Conservation (phyloP, 768 basidiomycete species). For the Gloeostereum incarnatum region DNA sequence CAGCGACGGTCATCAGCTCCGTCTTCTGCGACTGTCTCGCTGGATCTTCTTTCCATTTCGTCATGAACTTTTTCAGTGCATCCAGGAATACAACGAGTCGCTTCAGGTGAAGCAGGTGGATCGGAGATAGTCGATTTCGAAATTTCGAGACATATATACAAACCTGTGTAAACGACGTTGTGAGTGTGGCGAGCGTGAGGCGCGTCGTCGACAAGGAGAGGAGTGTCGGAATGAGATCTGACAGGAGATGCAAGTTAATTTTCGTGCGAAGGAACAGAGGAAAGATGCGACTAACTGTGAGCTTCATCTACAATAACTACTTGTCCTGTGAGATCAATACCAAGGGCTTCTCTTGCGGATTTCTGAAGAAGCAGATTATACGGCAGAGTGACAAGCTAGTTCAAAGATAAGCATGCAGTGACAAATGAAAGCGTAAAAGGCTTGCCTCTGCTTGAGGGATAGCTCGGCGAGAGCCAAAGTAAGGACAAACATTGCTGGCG, state of each 20-base stretch:
- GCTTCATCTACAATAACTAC: constrained; percentile 94
- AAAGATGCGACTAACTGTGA: constrained; percentile 62
- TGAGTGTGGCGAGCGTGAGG: constrained; percentile 48
- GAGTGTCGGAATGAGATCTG: constrained; percentile 85
- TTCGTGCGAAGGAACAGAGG: background rate
- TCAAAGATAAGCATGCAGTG: background rate
- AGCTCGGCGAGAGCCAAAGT: constrained; percentile 84
- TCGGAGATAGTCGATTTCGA: constrained; percentile 60
- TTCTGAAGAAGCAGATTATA: constrained; percentile 88
- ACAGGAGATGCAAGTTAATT: background rate
- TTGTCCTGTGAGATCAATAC: constrained; percentile 78
- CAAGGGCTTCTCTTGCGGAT: constrained; percentile 76
- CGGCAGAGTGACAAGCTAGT: constrained; percentile 80
- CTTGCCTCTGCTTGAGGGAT: constrained; percentile 86
- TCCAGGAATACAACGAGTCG: constrained; percentile 69
- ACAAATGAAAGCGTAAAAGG: background rate
- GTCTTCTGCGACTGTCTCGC: constrained; percentile 15
- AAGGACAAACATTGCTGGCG: constrained; percentile 70
- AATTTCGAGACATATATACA: constrained; percentile 71
- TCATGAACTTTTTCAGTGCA: constrained; percentile 50
- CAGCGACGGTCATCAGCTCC: constrained; percentile 63
- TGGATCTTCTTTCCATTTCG: constrained; percentile 39
- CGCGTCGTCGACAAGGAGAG: constrained; percentile 75
- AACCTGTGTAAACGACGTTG: constrained; percentile 65
- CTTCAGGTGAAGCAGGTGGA: constrained; percentile 71